Percentiles rank a stretch among this genome's conserved stretches.
phyloP scores from a whole-genome alignment of 73 alveolate genomes.

The Symbiodinium pilosum region DNA sequence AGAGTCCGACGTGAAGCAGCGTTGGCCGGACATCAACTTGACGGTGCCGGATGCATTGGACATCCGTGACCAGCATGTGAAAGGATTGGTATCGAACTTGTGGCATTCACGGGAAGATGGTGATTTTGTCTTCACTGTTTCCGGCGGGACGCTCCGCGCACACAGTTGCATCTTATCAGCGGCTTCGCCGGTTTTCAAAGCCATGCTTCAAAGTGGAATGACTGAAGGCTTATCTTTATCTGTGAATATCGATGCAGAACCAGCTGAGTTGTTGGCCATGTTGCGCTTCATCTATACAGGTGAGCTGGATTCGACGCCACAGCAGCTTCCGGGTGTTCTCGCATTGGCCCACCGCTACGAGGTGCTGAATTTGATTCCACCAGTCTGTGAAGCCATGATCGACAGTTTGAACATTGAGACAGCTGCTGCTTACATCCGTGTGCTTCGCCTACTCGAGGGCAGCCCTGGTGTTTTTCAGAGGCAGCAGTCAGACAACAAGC shows the following conservation, averaged over 20 bases:
- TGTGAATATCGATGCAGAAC: conserved; percentile 47
- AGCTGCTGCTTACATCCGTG: conserved; percentile 55
- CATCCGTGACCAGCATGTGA: not conserved
- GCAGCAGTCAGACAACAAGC: not conserved
- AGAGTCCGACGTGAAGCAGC: not conserved
- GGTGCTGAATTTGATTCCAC: conserved; percentile 38
- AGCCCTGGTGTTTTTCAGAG: not conserved
- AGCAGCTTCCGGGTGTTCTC: conserved; percentile 88
- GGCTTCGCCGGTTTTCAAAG: conserved; percentile 82
- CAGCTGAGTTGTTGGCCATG: conserved; percentile 73
- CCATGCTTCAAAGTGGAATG: conserved; percentile 77
- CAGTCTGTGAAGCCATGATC: conserved; percentile 71
- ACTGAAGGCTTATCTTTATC: conserved; percentile 29
- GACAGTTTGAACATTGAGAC: conserved; percentile 49
- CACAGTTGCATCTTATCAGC: conserved; percentile 80
- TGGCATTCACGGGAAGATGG: conserved; percentile 94
- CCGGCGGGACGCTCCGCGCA: conserved; percentile 56
- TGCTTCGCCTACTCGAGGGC: conserved; percentile 63
- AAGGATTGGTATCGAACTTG: conserved; percentile 49
- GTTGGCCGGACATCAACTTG: not conserved
- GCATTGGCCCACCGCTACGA: conserved; percentile 75
- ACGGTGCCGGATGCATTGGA: not conserved
- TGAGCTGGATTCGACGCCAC: conserved; percentile 72
- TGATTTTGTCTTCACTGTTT: conserved; percentile 42
- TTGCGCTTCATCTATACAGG: conserved; percentile 60